Conservation (phyloP, 169 alveolate genomes). For the Eimeria acervulina region DNA sequence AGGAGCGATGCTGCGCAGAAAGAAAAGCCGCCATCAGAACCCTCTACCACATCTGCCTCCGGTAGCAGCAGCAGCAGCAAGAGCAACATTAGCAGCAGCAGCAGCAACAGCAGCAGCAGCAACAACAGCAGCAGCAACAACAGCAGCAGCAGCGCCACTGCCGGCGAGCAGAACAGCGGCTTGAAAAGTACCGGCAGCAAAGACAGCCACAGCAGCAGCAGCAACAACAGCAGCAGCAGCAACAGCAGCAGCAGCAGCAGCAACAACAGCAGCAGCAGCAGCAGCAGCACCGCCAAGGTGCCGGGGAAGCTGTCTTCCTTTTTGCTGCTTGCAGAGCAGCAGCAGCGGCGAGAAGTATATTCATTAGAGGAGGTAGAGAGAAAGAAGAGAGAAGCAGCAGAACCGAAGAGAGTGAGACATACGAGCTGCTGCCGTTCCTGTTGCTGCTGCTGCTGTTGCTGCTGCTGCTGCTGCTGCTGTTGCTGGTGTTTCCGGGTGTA, state of each 20-base stretch:
- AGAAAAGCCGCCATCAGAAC: not conserved
- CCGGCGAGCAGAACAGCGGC: not conserved
- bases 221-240: conserved; percentile 43
- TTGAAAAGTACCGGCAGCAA: not conserved
- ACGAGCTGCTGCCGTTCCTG: not conserved
- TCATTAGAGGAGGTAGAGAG: conserved; percentile 1
- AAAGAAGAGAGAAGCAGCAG: conserved; percentile 6
- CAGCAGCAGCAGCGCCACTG: not conserved
- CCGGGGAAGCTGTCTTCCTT: not conserved
- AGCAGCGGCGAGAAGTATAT: not conserved
- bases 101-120: conserved; percentile 7
- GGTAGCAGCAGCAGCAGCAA: conserved; percentile 5
- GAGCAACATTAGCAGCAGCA: conserved; percentile 3
- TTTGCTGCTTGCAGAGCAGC: conserved; percentile 22
- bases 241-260: conserved; percentile 29
- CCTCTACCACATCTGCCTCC: not conserved
- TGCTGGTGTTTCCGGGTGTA: not conserved
- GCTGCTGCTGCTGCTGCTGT: conserved; percentile 7
- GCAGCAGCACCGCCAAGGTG: not conserved
- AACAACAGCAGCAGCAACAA: not conserved
- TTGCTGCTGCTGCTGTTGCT: not conserved
- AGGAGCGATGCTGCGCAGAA: not conserved
- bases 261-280: conserved; percentile 12
- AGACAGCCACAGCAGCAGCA: conserved; percentile 19
- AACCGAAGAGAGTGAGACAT: not conserved